Conservation (phyloP, 495 filamentous ascomycete species). For the Tuber indicum region DNA sequence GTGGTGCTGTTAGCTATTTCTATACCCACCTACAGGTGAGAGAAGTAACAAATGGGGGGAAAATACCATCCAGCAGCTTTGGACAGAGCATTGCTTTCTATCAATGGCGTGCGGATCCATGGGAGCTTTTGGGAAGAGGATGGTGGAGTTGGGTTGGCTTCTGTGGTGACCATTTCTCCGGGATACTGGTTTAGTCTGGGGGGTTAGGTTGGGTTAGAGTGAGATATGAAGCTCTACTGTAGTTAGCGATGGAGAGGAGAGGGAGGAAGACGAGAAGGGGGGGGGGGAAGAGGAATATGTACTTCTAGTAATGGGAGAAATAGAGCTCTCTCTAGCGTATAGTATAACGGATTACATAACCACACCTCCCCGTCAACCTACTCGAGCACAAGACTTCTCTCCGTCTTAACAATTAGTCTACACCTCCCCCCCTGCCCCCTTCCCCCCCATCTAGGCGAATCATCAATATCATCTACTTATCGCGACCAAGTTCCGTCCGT, state of each 20-base stretch:
- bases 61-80: conserved; percentile 60
- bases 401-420: neutral
- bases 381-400: neutral
- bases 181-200: neutral
- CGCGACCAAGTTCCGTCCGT: neutral
- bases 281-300: neutral
- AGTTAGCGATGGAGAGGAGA: neutral
- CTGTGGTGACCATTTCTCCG: conserved; percentile 29
- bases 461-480: neutral
- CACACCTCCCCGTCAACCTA: neutral
- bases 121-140: conserved; percentile 22
- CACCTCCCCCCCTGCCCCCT: no score
- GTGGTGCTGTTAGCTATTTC: conserved; percentile 10
- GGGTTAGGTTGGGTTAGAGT: neutral
- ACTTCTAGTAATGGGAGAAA: neutral
- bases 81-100: conserved; percentile 57
- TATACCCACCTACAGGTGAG: neutral
- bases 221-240: neutral
- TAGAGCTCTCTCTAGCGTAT: neutral
- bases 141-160: conserved; percentile 12
- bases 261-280: neutral
- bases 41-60: neutral
- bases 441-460: neutral
- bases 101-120: conserved; percentile 53
- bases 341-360: neutral